Evolutionary conservation across 1,284 basidiomycete genomes (phyloP).

Genomic region (Boletellus deceptivus): DNA sequence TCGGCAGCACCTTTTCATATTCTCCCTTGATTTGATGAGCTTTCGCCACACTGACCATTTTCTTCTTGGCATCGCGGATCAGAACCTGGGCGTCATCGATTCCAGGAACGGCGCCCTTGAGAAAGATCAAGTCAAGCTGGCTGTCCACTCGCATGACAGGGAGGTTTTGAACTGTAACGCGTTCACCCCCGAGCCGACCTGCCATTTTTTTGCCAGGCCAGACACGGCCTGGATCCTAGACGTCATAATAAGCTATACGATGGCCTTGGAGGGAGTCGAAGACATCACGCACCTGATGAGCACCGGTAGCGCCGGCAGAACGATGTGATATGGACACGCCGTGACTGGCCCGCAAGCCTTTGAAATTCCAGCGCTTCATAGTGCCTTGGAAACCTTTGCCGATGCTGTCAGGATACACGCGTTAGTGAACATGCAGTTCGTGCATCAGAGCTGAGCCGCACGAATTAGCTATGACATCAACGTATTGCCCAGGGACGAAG

Average conservation of each 20-base stretch:
- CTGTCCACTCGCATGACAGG: conserved; percentile 88
- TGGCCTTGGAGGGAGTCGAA: neutral
- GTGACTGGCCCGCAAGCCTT: conserved; percentile 90
- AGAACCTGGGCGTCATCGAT: conserved; percentile 74
- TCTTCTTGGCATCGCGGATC: conserved; percentile 85
- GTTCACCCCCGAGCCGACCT: conserved; percentile 86
- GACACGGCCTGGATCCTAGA: conserved; percentile 88
- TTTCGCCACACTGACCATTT: conserved; percentile 58
- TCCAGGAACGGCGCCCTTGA: conserved; percentile 74
- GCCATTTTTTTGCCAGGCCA: conserved; percentile 99
- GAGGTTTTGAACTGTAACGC: conserved; percentile 87
- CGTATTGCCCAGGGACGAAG: conserved; percentile 96
- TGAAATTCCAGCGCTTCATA: conserved; percentile 97
- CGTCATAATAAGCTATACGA: conserved; percentile 14
- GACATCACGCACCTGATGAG: conserved; percentile 73
- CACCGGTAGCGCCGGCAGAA: conserved; percentile 90
- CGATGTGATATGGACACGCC: conserved; percentile 97
- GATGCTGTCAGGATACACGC: conserved; percentile 51
- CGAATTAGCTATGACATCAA: conserved; percentile 93
- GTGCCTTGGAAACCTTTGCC: conserved; percentile 97
- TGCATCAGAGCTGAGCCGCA: conserved; percentile 40
- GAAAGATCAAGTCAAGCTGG: conserved; percentile 83
- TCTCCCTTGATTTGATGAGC: conserved; percentile 74
- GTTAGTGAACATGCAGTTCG: conserved; percentile 8
- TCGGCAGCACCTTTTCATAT: conserved; percentile 80